Evolutionary conservation across 345 rosid genomes (phyloP), one percentile per base, ranked within the genome.

Genomic region (Erysimum cheiranthoides): DNA sequence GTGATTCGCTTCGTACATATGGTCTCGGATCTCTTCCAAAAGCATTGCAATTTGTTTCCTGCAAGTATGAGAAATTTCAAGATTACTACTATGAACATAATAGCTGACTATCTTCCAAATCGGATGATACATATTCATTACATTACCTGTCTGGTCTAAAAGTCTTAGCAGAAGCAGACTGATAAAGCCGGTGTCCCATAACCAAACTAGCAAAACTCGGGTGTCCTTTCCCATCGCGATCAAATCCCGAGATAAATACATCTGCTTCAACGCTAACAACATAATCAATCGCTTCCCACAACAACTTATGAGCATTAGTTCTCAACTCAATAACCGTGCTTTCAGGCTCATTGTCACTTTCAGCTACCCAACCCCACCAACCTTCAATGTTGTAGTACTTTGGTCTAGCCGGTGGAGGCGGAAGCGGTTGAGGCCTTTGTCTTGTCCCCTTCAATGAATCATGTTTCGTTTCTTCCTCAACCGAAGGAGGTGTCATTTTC

Each of bases 281-380:
- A 50, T 92, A 94, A 82, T 94, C 98, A 77, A 94, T 86, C 8
- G 97, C 98, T 76, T 94, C 97, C 98, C 98, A 94, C 28, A 94
- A 82, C 68, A 94, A 74, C 79, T 94, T 94, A 73, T 94, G 98
- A 59, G 97, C 98, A 81, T 90, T 92, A 61, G 94, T 94, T 81
- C 98, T 89, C 88, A 94, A 73, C 83, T 94, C 98, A 70, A 92
- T 85, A 53, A 94, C 98, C 0, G 97, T 90, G 76, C 92, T 94
- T 77, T 94, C 98, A 4, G 98, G 98, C 82, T 94, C 98, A 53
- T 94, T 89, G 80, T 94, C 97, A 73, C 98, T 92, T 84, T 94
- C 97, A 18, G 98, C 98, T 66, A 94, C 98, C 98, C 98, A 94
- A 73, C 97, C 98, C 98, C 98, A 94, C 98, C 98, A 94, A 45